Evolutionary conservation across 192 early-diverging fungal species (phyloP).

Genomic region (Coemansia sp.): DNA sequence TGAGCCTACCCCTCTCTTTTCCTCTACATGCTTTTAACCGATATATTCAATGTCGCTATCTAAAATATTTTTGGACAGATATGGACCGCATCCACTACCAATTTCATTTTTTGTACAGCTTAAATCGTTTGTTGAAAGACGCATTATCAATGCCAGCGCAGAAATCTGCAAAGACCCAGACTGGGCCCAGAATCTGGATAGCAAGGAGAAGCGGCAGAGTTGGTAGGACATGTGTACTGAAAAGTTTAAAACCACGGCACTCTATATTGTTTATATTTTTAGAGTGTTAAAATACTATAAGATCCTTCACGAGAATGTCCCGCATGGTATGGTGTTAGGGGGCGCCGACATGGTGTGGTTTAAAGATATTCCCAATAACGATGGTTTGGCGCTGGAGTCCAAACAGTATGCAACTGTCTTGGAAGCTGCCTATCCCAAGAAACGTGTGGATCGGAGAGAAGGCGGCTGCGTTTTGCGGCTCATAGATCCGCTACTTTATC

Average conservation of each 20-base stretch:
- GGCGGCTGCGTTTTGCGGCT: neutral
- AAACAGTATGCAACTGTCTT: neutral
- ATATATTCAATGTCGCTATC: neutral
- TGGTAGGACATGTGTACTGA: neutral
- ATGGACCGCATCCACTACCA: neutral
- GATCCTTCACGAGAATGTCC: neutral
- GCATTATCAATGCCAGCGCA: constrained; percentile 7
- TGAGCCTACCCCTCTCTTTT: too few relatives aligned
- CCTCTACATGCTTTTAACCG: too few relatives aligned
- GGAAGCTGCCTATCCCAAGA: neutral
- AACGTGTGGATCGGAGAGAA: neutral
- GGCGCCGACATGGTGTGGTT: constrained; percentile 13
- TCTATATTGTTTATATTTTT: neutral
- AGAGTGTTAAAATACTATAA: neutral
- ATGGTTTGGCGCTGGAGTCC: neutral
- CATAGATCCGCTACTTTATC: neutral
- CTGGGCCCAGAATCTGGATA: neutral
- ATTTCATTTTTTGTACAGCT: neutral
- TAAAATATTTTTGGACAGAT: neutral
- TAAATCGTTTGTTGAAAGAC: constrained; percentile 1
- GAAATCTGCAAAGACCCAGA: constrained; percentile 1
- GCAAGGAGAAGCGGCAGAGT: neutral
- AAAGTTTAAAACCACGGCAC: neutral
- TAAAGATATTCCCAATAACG: neutral
- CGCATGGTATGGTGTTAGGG: neutral